These are phyloP conservation scores for Diaporthe citriasiana DNA, from an alignment of 2,329 filamentous ascomycete genomes.

Conservation along the genomic window DNA sequence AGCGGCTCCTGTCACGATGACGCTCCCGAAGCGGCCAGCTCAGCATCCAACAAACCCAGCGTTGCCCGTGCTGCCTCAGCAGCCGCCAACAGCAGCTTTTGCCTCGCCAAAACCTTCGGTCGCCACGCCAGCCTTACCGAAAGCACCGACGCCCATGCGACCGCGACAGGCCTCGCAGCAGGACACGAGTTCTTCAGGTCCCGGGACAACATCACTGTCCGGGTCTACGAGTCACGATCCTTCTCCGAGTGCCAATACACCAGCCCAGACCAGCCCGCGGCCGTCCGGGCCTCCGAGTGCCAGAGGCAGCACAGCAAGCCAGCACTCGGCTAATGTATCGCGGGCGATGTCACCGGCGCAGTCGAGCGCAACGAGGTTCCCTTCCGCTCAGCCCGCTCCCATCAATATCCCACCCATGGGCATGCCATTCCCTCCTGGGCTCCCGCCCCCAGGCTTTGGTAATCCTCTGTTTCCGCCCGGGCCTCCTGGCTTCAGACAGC, in stretches of 20 bases:
- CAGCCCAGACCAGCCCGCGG: conserved; percentile 75
- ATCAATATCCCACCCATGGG: conserved; percentile 70
- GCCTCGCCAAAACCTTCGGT: conserved; percentile 85
- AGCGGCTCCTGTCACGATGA: conserved; percentile 51
- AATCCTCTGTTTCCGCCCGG: conserved; percentile 63
- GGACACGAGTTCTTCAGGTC: conserved; percentile 76
- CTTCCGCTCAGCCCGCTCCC: conserved; percentile 56
- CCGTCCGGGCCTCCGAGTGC: conserved; percentile 76
- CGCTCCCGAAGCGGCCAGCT: conserved; percentile 57
- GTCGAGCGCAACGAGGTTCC: conserved; percentile 60
- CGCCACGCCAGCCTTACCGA: conserved; percentile 85
- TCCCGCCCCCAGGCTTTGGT: conserved; percentile 65
- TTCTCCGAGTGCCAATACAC: conserved; percentile 73
- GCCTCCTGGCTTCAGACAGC: conserved; percentile 58
- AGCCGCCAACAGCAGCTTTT: conserved; percentile 67
- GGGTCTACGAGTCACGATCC: conserved; percentile 68
- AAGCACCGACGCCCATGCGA: conserved; percentile 84
- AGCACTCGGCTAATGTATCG: conserved; percentile 49
- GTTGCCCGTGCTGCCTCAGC: conserved; percentile 70
- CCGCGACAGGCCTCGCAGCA: conserved; percentile 85
- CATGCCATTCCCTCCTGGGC: conserved; percentile 67
- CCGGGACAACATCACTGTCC: conserved; percentile 75
- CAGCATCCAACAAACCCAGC: conserved; percentile 56
- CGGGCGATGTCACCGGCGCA: conserved; percentile 75
- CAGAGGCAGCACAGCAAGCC: conserved; percentile 61